Evolutionary conservation across 257 asterid genomes (phyloP).

Genomic region (Anisodus tanguticus): DNA sequence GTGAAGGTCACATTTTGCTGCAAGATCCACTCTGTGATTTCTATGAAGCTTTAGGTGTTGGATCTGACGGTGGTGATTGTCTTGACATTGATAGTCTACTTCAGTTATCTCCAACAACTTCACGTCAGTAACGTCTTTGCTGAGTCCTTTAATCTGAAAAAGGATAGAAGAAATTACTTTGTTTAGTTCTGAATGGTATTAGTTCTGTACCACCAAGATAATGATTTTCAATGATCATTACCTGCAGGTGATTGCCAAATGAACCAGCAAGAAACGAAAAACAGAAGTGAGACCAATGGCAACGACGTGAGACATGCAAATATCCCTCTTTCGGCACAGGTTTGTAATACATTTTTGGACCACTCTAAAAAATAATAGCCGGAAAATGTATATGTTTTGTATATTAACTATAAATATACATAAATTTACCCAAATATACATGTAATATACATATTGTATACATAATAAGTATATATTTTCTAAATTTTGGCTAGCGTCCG

Average conservation of each 20-base stretch:
- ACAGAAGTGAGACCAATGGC: constrained; percentile 33
- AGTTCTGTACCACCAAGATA: neutral
- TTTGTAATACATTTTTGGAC: constrained; percentile 16
- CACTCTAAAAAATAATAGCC: too few species aligned
- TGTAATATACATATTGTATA: too few species aligned
- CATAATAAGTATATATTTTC: too few species aligned
- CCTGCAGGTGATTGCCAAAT: constrained; percentile 29
- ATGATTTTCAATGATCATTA: neutral
- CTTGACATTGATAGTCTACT: constrained; percentile 28
- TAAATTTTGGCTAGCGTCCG: too few species aligned
- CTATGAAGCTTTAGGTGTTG: constrained; percentile 62
- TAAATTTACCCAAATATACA: too few species aligned
- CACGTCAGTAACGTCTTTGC: constrained; percentile 41
- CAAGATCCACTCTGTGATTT: constrained; percentile 60
- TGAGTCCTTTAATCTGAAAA: neutral
- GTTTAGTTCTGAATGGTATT: neutral
- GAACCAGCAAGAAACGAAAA: constrained; percentile 31
- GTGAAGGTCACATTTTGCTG: constrained; percentile 55
- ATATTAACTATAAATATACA: too few species aligned
- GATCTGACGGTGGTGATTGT: constrained; percentile 39
- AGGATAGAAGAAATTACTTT: neutral
- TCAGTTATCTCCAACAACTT: constrained; percentile 40
- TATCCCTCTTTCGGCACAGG: constrained; percentile 60
- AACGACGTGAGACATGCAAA: constrained; percentile 32
- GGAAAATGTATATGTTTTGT: too few species aligned